Percentiles rank a stretch among this genome's conserved stretches.
phyloP scores from a whole-genome alignment of 2,329 filamentous ascomycete species.

The Aspergillus fischeri region DNA sequence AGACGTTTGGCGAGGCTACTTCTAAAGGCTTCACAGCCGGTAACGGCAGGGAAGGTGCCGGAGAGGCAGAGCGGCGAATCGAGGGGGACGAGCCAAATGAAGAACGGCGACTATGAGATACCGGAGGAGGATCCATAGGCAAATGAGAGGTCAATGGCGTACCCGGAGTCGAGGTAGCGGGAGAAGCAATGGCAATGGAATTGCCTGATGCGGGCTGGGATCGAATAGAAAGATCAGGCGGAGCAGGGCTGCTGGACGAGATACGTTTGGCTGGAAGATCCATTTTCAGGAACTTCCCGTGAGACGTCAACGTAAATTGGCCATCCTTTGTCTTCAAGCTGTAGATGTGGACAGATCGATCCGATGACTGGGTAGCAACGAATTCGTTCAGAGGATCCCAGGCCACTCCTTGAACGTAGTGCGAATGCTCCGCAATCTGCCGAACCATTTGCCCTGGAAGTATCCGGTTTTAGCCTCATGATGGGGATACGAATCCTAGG shows the following conservation, averaged over 20 bases:
- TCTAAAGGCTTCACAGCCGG: conserved; percentile 95
- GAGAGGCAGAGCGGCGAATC: conserved; percentile 80
- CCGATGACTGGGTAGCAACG: conserved; percentile 95
- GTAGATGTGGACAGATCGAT: conserved; percentile 97
- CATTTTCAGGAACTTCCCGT: conserved; percentile 81
- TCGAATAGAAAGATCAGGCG: conserved; percentile 62
- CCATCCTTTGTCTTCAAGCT: conserved; percentile 94
- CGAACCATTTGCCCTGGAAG: conserved; percentile 63
- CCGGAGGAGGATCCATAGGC: conserved; percentile 93
- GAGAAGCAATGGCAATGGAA: conserved; percentile 65
- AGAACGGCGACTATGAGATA: conserved; percentile 89
- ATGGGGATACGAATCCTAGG: neutral
- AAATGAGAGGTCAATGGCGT: conserved; percentile 85
- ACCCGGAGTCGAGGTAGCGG: conserved; percentile 83
- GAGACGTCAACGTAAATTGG: conserved; percentile 77
- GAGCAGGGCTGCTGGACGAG: conserved; percentile 86
- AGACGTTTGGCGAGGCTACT: conserved; percentile 70
- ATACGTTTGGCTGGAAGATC: conserved; percentile 89
- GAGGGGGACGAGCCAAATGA: conserved; percentile 80
- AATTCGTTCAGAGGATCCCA: conserved; percentile 99
- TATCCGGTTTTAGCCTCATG: conserved; percentile 20
- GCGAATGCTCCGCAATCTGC: conserved; percentile 94
- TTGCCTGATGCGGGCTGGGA: conserved; percentile 31
- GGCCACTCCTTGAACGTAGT: conserved; percentile 96
- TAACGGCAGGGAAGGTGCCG: conserved; percentile 86